These are phyloP conservation scores for Pestalotiopsis sp. DNA, from an alignment of 2,329 filamentous ascomycete species.

Conservation along the genomic window DNA sequence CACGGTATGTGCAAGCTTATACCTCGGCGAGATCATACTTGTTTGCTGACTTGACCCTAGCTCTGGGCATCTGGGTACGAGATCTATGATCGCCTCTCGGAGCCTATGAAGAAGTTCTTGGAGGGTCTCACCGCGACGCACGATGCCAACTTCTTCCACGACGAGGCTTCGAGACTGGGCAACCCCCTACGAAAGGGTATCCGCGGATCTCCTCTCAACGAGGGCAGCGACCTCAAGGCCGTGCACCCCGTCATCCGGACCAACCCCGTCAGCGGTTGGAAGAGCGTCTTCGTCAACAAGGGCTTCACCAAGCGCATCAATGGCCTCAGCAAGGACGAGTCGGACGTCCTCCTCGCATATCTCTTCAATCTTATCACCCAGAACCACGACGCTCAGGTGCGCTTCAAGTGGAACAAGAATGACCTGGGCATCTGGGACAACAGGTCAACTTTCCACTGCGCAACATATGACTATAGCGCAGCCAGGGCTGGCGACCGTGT, in stretches of 20 bases:
- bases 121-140: slow-evolving; percentile 53
- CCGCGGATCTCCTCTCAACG: slow-evolving; percentile 60
- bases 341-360: slow-evolving; percentile 51
- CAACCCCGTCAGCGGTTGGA: slow-evolving; percentile 64
- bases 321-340: slow-evolving; percentile 56
- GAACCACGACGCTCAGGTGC: slow-evolving; percentile 61
- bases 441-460: slow-evolving; percentile 51
- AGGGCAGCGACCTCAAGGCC: slow-evolving; percentile 53
- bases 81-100: slow-evolving; percentile 57
- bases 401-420: slow-evolving; percentile 56
- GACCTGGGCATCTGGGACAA: slow-evolving; percentile 71
- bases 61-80: slow-evolving; percentile 56
- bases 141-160: slow-evolving; percentile 52
- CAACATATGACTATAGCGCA: slow-evolving; percentile 64
- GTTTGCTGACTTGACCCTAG: slow-evolving; percentile 17
- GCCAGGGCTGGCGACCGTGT: slow-evolving; percentile 48
- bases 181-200: slow-evolving; percentile 45
- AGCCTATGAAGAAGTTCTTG: slow-evolving; percentile 47
- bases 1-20: slow-evolving; percentile 31
- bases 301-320: slow-evolving; percentile 59
- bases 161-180: slow-evolving; percentile 50
- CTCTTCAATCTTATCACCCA: slow-evolving; percentile 51
- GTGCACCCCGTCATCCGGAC: slow-evolving; percentile 60
- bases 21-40: neutral
- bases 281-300: slow-evolving; percentile 53